These are phyloP conservation scores for Fusarium sp. DNA, from an alignment of 2,329 filamentous ascomycete species.

Conservation along the genomic window DNA sequence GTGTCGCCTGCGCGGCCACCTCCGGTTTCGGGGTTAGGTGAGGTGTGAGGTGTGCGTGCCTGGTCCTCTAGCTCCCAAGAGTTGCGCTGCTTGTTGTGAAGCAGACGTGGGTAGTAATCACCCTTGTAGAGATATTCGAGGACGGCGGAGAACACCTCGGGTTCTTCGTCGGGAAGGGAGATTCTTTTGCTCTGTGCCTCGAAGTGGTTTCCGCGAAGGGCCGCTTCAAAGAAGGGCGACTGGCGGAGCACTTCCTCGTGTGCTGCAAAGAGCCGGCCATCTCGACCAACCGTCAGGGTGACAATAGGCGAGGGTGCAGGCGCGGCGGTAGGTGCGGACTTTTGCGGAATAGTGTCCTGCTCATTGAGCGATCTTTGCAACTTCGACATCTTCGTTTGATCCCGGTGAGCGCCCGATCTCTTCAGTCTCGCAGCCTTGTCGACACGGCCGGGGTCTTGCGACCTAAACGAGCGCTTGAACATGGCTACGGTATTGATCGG, in stretches of 20 bases:
- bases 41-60: constrained; percentile 56
- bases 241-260: constrained; percentile 91
- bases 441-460: constrained; percentile 77
- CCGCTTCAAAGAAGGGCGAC: constrained; percentile 84
- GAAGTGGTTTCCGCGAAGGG: constrained; percentile 77
- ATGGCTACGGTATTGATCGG: constrained; percentile 63
- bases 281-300: constrained; percentile 84
- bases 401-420: constrained; percentile 67
- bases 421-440: constrained; percentile 89
- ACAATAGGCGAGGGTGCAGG: constrained; percentile 76
- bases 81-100: constrained; percentile 86
- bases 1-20: constrained; percentile 59
- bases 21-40: constrained; percentile 63
- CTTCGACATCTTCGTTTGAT: constrained; percentile 83
- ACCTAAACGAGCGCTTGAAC: constrained; percentile 93
- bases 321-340: constrained; percentile 29
- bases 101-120: constrained; percentile 90
- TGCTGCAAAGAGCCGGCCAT: constrained; percentile 91
- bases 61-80: constrained; percentile 89
- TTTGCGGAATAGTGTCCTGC: constrained; percentile 53
- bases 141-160: constrained; percentile 90
- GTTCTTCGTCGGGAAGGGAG: constrained; percentile 80
- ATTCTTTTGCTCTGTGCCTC: constrained; percentile 81
- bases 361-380: constrained; percentile 84
- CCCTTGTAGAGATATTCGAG: constrained; percentile 98